Evolutionary conservation across 139 green algal species (phyloP).

Genomic region (Asterochloris sp.): DNA sequence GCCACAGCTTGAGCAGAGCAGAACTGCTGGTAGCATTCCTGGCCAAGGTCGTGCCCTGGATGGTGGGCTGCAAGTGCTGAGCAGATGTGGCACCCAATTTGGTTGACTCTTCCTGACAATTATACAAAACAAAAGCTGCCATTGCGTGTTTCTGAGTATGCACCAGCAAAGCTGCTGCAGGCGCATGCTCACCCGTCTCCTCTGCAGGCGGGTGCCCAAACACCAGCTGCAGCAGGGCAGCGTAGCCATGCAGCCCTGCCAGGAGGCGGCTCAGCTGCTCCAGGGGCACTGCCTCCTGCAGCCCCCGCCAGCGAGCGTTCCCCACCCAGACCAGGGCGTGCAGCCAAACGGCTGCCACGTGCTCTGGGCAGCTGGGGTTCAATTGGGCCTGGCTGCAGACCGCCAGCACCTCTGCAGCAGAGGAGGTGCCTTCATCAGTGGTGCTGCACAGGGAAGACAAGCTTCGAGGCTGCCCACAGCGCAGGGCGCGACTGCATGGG

Average conservation of each 20-base stretch:
- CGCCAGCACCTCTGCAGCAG: conserved; percentile 8
- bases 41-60: too few relatives aligned
- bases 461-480: background rate
- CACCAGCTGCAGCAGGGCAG: background rate
- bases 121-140: too few relatives aligned
- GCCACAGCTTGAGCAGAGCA: too few relatives aligned
- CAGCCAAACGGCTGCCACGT: conserved; percentile 37
- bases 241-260: conserved; percentile 7
- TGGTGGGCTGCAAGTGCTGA: too few relatives aligned
- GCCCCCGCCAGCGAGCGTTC: conserved; percentile 43
- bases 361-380: background rate
- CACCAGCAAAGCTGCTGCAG: too few relatives aligned
- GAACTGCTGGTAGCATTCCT: too few relatives aligned
- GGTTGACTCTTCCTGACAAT: too few relatives aligned
- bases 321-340: conserved; percentile 35
- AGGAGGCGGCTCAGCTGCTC: conserved; percentile 10
- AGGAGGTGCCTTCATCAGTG: background rate
- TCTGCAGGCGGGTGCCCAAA: too few relatives aligned
- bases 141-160: too few relatives aligned
- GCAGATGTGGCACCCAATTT: too few relatives aligned
- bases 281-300: conserved; percentile 11
- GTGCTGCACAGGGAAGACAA: background rate
- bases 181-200: background rate
- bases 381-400: background rate
- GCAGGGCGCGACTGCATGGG: background rate